A percentile compares a stretch with the other conserved stretches of the same genome.
phyloP scores from a whole-genome alignment of 177 flowering plant species.

The Vitis hybrid region DNA sequence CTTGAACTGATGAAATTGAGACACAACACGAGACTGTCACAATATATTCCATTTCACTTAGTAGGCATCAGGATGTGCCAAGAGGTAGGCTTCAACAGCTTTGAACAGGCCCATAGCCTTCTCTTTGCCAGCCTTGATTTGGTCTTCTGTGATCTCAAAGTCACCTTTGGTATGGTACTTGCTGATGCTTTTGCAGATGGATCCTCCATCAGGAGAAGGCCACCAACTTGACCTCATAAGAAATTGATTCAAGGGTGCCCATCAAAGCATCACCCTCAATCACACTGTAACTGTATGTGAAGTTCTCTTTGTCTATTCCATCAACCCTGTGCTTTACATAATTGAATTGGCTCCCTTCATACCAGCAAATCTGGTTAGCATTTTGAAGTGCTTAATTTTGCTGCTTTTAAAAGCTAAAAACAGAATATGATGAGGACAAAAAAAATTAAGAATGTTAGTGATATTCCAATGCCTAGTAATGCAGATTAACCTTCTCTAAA shows the following conservation, averaged over 20 bases:
- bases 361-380: too few relatives aligned
- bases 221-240: conserved; percentile 25
- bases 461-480: too few relatives aligned
- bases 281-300: conserved; percentile 12
- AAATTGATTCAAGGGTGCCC: conserved; percentile 23
- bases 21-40: too few relatives aligned
- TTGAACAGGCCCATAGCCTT: conserved; percentile 13
- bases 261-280: conserved; percentile 22
- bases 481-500: too few relatives aligned
- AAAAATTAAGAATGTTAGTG: too few relatives aligned
- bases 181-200: conserved; percentile 22
- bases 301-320: conserved; percentile 7
- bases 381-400: too few relatives aligned
- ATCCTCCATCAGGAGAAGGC: conserved; percentile 24
- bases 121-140: conserved; percentile 20
- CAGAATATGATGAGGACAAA: too few relatives aligned
- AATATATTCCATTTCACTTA: too few relatives aligned
- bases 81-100: conserved; percentile 21
- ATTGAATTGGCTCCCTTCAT: background rate
- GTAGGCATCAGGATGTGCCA: conserved; percentile 22
- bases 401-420: too few relatives aligned
- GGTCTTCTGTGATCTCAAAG: conserved; percentile 27
- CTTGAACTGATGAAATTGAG: too few relatives aligned
- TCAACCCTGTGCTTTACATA: conserved; percentile 8
- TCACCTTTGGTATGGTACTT: conserved; percentile 11